Evolutionary conservation across 2,329 filamentous ascomycete genomes (phyloP).

Genomic region (Aureobasidium sp.): DNA sequence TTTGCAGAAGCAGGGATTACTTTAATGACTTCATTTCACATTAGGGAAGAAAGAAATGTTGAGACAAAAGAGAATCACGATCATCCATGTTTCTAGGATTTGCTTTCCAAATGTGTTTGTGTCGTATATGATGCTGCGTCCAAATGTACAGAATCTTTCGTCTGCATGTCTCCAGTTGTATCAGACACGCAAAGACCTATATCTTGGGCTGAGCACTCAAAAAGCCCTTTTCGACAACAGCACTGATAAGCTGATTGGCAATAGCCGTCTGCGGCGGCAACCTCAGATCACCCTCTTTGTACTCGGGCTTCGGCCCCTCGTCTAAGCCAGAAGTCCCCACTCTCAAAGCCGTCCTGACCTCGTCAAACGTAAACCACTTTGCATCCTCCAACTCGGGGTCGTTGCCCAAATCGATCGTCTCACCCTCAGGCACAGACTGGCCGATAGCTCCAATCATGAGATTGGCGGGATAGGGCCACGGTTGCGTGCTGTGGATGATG

Average conservation of each 20-base stretch:
- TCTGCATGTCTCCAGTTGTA: background rate
- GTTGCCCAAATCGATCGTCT: constrained; percentile 74
- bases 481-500: constrained; percentile 46
- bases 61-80: too few species aligned
- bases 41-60: too few species aligned
- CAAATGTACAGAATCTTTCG: background rate
- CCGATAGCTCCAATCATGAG: constrained; percentile 64
- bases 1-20: constrained; percentile 81
- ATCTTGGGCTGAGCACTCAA: constrained; percentile 46
- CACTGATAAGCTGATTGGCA: constrained; percentile 78
- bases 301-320: constrained; percentile 56
- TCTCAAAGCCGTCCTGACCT: constrained; percentile 67
- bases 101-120: too few species aligned
- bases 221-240: constrained; percentile 66
- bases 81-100: too few species aligned
- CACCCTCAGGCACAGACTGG: constrained; percentile 69
- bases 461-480: constrained; percentile 49
- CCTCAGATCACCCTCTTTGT: constrained; percentile 69
- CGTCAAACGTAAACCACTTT: constrained; percentile 77
- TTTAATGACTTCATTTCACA: too few species aligned
- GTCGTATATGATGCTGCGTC: too few species aligned
- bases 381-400: constrained; percentile 89
- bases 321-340: constrained; percentile 62
- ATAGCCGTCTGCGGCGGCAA: constrained; percentile 84
- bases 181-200: constrained; percentile 21